Evolutionary conservation across 208 protist genomes (phyloP).

Genomic region (Herpetomonas samuelpessoai): DNA sequence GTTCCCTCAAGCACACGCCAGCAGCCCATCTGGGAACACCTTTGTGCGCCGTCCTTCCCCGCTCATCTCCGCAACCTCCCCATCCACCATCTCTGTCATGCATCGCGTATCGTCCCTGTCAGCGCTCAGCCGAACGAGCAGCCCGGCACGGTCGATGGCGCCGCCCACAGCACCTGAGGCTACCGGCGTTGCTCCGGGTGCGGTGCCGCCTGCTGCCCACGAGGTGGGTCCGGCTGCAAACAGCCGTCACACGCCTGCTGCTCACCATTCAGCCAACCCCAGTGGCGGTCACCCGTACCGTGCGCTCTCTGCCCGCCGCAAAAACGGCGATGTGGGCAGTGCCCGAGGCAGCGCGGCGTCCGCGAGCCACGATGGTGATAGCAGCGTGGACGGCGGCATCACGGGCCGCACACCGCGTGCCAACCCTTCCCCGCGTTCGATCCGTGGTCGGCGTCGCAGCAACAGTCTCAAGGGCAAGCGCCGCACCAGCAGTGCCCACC

Average conservation of each 20-base stretch:
- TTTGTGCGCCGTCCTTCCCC: constrained; percentile 30
- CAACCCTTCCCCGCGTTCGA: neutral
- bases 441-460: constrained; percentile 12
- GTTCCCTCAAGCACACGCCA: neutral
- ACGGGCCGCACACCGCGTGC: neutral
- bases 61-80: constrained; percentile 13
- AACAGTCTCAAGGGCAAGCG: constrained; percentile 19
- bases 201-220: too few species aligned
- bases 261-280: too few species aligned
- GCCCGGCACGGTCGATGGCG: constrained; percentile 15
- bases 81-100: constrained; percentile 1
- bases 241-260: too few species aligned
- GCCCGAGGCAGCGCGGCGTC: too few species aligned
- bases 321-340: neutral
- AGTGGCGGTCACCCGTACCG: constrained; percentile 1
- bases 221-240: too few species aligned
- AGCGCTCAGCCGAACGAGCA: constrained; percentile 41
- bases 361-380: neutral
- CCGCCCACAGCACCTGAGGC: constrained; percentile 16
- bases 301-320: neutral
- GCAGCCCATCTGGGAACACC: constrained; percentile 7
- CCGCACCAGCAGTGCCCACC: constrained; percentile 27
- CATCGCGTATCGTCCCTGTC: constrained; percentile 23
- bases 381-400: neutral
- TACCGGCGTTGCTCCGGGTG: constrained; percentile 18